Conservation (phyloP, 176 grass and related monocot species). For the Paspalum notatum region DNA sequence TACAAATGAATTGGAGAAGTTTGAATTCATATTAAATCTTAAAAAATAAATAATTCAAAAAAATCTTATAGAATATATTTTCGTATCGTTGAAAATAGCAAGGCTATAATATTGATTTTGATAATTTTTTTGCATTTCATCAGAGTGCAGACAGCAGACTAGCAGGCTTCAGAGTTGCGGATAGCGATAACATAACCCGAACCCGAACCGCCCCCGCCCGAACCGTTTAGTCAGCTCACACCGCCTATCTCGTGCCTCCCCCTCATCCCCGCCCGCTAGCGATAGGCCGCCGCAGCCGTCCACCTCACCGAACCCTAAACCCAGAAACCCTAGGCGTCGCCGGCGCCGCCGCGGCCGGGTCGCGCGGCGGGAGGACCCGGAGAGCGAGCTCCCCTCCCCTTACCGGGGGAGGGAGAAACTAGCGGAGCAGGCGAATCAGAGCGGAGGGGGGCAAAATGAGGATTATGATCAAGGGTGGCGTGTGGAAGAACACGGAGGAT, state of each 20-base stretch:
- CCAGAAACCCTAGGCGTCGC: slow-evolving; percentile 14
- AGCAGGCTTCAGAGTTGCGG: no score
- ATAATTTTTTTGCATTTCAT: no score
- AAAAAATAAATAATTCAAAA: no score
- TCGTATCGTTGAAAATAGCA: no score
- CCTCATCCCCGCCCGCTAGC: no score
- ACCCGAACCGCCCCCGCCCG: background rate
- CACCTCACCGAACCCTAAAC: slow-evolving; percentile 16
- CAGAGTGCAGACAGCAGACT: no score
- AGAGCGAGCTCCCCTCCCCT: background rate
- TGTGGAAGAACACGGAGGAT: slow-evolving; percentile 92
- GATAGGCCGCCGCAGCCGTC: background rate
- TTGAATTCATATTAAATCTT: no score
- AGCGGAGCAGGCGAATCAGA: background rate
- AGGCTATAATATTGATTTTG: no score
- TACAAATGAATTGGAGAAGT: no score
- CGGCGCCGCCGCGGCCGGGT: background rate
- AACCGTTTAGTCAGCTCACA: no score
- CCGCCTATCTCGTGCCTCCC: background rate
- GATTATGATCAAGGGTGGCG: slow-evolving; percentile 90
- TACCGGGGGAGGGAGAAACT: slow-evolving; percentile 29
- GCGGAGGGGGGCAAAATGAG: slow-evolving; percentile 58
- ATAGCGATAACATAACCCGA: background rate
- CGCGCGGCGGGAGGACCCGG: background rate
- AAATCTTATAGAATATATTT: no score